Evolutionary conservation across 768 basidiomycete genomes (phyloP), one percentile per base, ranked within the genome.

Genomic region (Boletales sp.): DNA sequence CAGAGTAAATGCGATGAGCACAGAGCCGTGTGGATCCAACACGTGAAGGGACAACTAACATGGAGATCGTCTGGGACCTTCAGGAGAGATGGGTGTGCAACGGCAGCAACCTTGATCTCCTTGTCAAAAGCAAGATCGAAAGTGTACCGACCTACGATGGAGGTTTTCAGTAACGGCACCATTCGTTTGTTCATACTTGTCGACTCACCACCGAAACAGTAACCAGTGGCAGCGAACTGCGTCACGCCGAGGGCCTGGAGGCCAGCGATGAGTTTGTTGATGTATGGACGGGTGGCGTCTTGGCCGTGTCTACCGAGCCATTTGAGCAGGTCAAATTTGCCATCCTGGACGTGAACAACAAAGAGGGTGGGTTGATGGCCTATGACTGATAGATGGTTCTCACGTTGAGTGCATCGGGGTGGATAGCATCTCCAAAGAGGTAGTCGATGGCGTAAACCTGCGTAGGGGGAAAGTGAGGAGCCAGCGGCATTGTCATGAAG

Each of bases 121-220:
- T 68, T 62, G 31, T 74, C 73, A 45, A 74, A 70, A 0, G 79
- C 74, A 38, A 80, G 69, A 50, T 78, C 69, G 60, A 74, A 72
- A 31, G 64, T 60, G 39, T 75, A 77, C n/a, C 73, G 72, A 59
- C 56, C 75, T 21, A 50, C 53, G 39, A 67, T 38, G 12, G 15
- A 39, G 43, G 14, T n/a, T 51, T 15, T 55, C n/a, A 34, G 52
- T n/a, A 15, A 13, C 8, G 15, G 24, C 24, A 7, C 24, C 40
- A 19, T 12, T 8, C 8, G 7, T 24, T 51, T 17, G 18, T 50
- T 30, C 32, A 6, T 3, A 19, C 13, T n/a, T 1, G 14, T 29
- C 12, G 15, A 56, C 73, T 50, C 51, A 76, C 81, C 86, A 51
- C 85, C 84, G 47, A 78, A 83, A 71, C 88, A 90, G 71, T 82